Evolutionary conservation across 2,329 filamentous ascomycete species (phyloP), one percentile per base, ranked within the genome.

Genomic region (Thielaviopsis cerberus): DNA sequence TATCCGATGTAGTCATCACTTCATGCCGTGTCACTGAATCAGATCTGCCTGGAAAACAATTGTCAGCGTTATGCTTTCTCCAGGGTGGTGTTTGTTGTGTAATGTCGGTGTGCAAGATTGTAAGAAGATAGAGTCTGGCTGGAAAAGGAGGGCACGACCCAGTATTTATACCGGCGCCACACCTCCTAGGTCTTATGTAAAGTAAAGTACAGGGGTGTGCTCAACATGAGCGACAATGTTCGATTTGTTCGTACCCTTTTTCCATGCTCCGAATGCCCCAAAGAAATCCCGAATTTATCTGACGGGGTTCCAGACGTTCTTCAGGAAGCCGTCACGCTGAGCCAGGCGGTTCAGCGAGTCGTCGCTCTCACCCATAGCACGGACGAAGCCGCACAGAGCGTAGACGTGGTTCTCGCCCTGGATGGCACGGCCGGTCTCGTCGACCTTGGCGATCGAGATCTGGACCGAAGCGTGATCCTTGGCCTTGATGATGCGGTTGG

Each of bases 401-500:
- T 95, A 98, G 72, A 88, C 84, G 76, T 96, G 86, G 84, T 90
- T 94, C 80, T 96, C 92, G 76, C 91, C 89, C 67, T 88, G 88
- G 77, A 83, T 70, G 66, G 90, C 89, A 69, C 90, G 88, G 73
- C 92, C 92, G 79, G 90, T 94, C 85, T 98, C 92, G 76, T 97
- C 91, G 69, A 98, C 92, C 81, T 96, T 97, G 75, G 85, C 91
- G 72, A 98, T 80, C 69, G 85, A 88, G 76, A 98, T 88, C 78
- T 98, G 92, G 69, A 97, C 92, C 64, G 88, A 94, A 69, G 88
- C 91, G 82, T 98, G 92, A 79, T 98, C 92, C 81, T 97, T 96
- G 80, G 92, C 89, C 81, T 96, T 96, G 85, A 98, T 97, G 82
- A 97, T 96, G 78, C 92, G 88, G 88, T 94, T 94, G 75, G 91